These are phyloP conservation scores for Vairimorpha necatrix DNA, from an alignment of 371 early-diverging fungal species.

Conservation along the genomic window DNA sequence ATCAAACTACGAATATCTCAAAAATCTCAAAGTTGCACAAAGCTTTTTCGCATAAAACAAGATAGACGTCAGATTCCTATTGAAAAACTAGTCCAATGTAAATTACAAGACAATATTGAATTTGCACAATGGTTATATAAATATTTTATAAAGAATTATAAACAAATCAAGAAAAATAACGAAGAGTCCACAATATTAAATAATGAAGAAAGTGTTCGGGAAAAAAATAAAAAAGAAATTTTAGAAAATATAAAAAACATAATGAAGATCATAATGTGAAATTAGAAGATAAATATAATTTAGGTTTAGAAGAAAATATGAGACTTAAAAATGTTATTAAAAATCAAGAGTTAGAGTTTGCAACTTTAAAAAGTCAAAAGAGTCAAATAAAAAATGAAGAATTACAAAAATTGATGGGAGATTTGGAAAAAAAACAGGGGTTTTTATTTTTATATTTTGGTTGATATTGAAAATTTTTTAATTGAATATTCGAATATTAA, in stretches of 20 bases:
- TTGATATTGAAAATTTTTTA: slow-evolving; percentile 35
- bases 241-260: not conserved
- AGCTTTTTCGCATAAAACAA: slow-evolving; percentile 19
- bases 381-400: slow-evolving; percentile 9
- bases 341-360: not conserved
- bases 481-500: not conserved
- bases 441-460: slow-evolving; percentile 46
- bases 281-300: not conserved
- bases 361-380: not conserved
- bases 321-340: not conserved
- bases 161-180: not conserved
- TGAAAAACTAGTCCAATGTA: slow-evolving; percentile 43
- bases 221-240: slow-evolving; percentile 8
- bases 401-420: slow-evolving; percentile 18
- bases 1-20: slow-evolving; percentile 25
- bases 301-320: not conserved
- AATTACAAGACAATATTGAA: slow-evolving; percentile 54
- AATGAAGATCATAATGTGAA: not conserved
- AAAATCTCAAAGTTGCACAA: slow-evolving; percentile 40
- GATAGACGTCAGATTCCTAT: slow-evolving; percentile 37
- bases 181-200: not conserved
- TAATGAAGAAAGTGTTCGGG: not conserved
- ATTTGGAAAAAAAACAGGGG: slow-evolving; percentile 44
- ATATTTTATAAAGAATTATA: slow-evolving; percentile 11
- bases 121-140: slow-evolving; percentile 47